These are phyloP conservation scores for Echeveria elegans DNA, from an alignment of 164 flowering plant genomes.

Conservation along the genomic window DNA sequence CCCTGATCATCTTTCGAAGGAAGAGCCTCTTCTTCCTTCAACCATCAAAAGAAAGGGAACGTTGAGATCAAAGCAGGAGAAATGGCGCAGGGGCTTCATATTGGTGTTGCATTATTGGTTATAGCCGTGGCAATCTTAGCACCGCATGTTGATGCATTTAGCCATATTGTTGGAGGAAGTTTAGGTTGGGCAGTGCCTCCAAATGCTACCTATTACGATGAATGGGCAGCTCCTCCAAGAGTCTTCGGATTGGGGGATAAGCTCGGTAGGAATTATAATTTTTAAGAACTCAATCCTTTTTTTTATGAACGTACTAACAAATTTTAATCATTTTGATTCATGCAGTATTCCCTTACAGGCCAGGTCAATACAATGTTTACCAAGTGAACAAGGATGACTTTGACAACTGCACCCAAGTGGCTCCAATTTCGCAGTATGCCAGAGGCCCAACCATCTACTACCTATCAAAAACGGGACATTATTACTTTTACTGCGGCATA, in stretches of 20 bases:
- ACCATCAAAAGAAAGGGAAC: not conserved
- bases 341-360: constrained; percentile 31
- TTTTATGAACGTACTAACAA: not conserved
- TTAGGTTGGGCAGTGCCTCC: constrained; percentile 29
- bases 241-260: constrained; percentile 33
- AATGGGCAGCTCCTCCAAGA: constrained; percentile 36
- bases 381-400: constrained; percentile 27
- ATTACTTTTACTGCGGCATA: constrained; percentile 28
- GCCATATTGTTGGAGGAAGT: constrained; percentile 36
- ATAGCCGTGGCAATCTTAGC: constrained; percentile 15
- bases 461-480: constrained; percentile 20
- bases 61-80: not conserved
- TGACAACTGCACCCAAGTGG: constrained; percentile 19
- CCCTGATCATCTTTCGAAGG: not conserved
- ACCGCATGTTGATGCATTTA: constrained; percentile 13
- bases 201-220: constrained; percentile 21
- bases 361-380: constrained; percentile 25
- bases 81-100: constrained; percentile 12
- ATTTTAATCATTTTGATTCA: not conserved
- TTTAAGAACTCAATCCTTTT: too few species aligned
- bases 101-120: constrained; percentile 6
- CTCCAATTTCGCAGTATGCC: constrained; percentile 11
- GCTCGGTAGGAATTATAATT: constrained; percentile 32
- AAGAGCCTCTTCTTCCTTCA: not conserved
- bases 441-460: constrained; percentile 20